phyloP scores from a whole-genome alignment of 2,329 filamentous ascomycete species.

The Endothia cerciana region DNA sequence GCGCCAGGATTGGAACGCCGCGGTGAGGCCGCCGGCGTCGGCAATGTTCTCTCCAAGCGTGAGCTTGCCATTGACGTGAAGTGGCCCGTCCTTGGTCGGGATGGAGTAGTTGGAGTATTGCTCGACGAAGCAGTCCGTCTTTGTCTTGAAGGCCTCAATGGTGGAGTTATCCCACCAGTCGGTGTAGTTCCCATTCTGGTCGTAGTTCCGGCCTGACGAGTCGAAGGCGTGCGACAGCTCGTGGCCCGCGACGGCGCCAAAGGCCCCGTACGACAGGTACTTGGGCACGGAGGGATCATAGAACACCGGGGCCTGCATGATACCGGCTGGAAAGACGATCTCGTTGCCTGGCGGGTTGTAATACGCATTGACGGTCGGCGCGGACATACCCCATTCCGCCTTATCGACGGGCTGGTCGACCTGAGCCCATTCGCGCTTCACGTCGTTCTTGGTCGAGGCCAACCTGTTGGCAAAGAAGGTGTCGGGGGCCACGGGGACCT shows the following conservation, averaged over 20 bases:
- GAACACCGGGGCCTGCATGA: constrained; percentile 71
- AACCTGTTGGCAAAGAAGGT: constrained; percentile 63
- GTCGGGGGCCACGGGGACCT: constrained; percentile 52
- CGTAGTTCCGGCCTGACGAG: constrained; percentile 65
- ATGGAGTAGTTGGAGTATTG: constrained; percentile 68
- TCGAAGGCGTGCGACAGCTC: constrained; percentile 75
- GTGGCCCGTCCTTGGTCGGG: constrained; percentile 55
- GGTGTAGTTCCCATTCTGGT: constrained; percentile 66
- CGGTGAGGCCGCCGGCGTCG: constrained; percentile 68
- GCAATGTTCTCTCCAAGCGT: constrained; percentile 74
- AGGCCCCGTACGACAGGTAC: constrained; percentile 71
- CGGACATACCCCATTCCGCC: constrained; percentile 63
- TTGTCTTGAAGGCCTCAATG: constrained; percentile 59
- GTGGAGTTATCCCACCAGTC: constrained; percentile 70
- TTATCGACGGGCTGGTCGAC: constrained; percentile 64
- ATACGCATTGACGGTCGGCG: constrained; percentile 67
- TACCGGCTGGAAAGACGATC: constrained; percentile 71
- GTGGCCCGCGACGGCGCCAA: constrained; percentile 69
- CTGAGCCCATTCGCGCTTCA: constrained; percentile 57
- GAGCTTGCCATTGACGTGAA: constrained; percentile 65
- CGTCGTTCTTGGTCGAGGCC: constrained; percentile 51
- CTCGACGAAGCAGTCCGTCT: constrained; percentile 68
- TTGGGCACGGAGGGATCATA: constrained; percentile 60
- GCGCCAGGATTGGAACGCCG: constrained; percentile 69
- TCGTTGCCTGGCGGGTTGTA: constrained; percentile 68